Evolutionary conservation across 1,284 basidiomycete species (phyloP).

Genomic region (Naganishia cerealis): DNA sequence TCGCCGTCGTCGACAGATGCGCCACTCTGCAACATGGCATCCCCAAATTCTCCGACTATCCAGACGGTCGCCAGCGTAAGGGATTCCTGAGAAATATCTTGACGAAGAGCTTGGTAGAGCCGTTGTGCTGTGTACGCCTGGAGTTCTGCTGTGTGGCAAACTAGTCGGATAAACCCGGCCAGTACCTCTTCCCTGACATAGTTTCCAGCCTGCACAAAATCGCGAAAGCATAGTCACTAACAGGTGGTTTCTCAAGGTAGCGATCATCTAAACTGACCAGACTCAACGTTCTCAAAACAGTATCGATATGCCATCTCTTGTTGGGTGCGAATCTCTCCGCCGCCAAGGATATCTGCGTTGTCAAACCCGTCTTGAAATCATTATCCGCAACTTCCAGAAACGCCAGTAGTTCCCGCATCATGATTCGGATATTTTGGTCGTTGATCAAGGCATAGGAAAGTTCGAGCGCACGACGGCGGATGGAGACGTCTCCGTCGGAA

Average conservation of each 20-base stretch:
- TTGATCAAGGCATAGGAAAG: conserved; percentile 97
- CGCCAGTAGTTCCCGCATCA: conserved; percentile 87
- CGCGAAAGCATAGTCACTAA: background rate
- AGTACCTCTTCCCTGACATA: conserved; percentile 96
- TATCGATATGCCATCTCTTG: conserved; percentile 99
- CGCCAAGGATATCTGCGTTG: conserved; percentile 92
- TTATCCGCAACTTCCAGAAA: conserved; percentile 98
- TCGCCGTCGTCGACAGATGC: conserved; percentile 77
- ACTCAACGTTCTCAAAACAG: conserved; percentile 87
- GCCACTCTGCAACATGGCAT: conserved; percentile 81
- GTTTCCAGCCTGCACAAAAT: conserved; percentile 77
- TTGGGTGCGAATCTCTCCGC: conserved; percentile 97
- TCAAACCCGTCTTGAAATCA: conserved; percentile 97
- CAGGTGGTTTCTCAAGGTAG: conserved; percentile 2
- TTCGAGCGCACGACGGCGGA: conserved; percentile 91
- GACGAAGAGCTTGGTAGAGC: conserved; percentile 80
- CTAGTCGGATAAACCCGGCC: conserved; percentile 90
- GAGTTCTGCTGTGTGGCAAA: conserved; percentile 94
- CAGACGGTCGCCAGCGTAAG: conserved; percentile 90
- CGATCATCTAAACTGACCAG: conserved; percentile 61
- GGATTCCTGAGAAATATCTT: conserved; percentile 94
- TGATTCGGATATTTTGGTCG: conserved; percentile 87
- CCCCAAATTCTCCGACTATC: conserved; percentile 96
- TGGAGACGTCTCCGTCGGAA: conserved; percentile 97
- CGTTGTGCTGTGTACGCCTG: conserved; percentile 94